Evolutionary conservation across 2,329 filamentous ascomycete genomes (phyloP).

Genomic region (Akanthomyces lecanii): DNA sequence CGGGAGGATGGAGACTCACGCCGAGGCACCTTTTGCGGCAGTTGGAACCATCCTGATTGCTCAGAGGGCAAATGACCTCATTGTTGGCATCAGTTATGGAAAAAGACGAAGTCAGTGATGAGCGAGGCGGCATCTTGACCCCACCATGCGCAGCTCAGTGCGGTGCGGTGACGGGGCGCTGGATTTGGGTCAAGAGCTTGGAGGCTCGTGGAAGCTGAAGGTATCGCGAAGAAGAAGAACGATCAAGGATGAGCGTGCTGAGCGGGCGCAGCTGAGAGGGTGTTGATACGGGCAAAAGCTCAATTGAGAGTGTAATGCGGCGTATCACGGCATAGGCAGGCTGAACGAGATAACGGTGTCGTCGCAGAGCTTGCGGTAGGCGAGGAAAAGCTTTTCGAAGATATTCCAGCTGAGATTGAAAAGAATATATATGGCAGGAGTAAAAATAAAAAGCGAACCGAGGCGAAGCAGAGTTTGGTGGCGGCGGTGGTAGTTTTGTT

Average conservation of each 20-base stretch:
- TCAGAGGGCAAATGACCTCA: slow-evolving; percentile 93
- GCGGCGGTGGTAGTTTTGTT: not conserved
- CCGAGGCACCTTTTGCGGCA: slow-evolving; percentile 97
- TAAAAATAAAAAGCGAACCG: slow-evolving; percentile 7
- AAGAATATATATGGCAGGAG: not conserved
- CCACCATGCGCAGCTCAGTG: slow-evolving; percentile 46
- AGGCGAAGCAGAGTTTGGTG: slow-evolving; percentile 9
- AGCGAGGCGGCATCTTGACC: slow-evolving; percentile 81
- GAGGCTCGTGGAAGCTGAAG: not conserved
- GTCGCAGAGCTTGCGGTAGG: not conserved
- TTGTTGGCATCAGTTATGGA: slow-evolving; percentile 89
- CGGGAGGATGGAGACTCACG: slow-evolving; percentile 59
- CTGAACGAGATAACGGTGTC: not conserved
- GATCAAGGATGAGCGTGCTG: not conserved
- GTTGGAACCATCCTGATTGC: slow-evolving; percentile 92
- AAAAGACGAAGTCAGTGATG: slow-evolving; percentile 83
- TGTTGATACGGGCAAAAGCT: not conserved
- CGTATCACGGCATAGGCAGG: not conserved
- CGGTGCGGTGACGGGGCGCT: slow-evolving; percentile 5
- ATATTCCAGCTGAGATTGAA: not conserved
- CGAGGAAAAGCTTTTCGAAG: not conserved
- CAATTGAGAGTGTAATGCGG: not conserved
- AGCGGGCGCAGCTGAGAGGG: not conserved
- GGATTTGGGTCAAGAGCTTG: not conserved
- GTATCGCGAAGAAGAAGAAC: not conserved